Base-by-base conservation (phyloP, 352 stramenopile genomes). In the Pythium grandisporangium region DNA sequence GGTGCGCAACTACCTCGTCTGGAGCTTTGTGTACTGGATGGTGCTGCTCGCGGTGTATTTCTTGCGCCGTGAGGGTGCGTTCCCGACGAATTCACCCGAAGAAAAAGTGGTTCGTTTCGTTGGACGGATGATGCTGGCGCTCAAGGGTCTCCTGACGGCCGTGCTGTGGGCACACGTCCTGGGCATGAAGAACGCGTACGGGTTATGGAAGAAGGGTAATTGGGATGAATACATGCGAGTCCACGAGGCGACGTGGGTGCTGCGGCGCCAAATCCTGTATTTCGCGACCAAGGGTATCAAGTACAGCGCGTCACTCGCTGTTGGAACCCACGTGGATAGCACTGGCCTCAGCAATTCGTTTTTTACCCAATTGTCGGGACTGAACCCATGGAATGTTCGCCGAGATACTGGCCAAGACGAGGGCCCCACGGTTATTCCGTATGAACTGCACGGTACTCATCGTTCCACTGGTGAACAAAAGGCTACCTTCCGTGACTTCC, bases 161-260 rank as follows among this genome's bases (percentile, higher is more conserved):
- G 61, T 87, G 44, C 61, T 85, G 11, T 93, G 79, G 74, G 64
- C 65, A 2, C 66, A 72, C 22, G 64, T 80, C 27, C 85, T 84
- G 52, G 61, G 66, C 12, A 61, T 83, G 11, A 44, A 63, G 4
- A 71, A 66, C 32, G 82, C 78, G 14, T 88, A 80, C 48, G 60
- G 65, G 30, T 48, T 93, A 20, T 93, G 80, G 80, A 66, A 70
- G 20, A 64, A 82, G 35, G 75, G 70, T 5, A 83, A 84, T 32
- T 93, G 79, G 76, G 80, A 93, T 46, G 72, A 84, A 42, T 89
- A 90, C 48, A 73, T 93, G 26, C 87, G 90, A 42, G 62, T 87
- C 19, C 82, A 93, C 48, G 80, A 90, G 30, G 77, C 78, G 5
- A 83, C 76, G 21, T 93, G 80, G 80, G 72, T 93, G 19, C 50